Percentiles rank a stretch among this genome's conserved stretches.
Conservation (phyloP, 495 filamentous ascomycete genomes). For the Bathelium albidoporum region DNA sequence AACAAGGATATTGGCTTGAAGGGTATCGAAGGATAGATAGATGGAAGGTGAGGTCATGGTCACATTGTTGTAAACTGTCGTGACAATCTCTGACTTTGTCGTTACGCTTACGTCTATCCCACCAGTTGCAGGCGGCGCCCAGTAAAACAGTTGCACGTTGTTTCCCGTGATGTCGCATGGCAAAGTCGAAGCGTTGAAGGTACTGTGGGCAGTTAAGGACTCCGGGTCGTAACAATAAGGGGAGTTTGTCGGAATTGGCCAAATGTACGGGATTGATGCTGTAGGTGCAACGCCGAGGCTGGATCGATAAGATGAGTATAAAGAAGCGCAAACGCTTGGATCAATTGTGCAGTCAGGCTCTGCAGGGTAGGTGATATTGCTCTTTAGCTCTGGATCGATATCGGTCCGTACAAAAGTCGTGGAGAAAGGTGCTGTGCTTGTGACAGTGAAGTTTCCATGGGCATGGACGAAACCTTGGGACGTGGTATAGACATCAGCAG, state of each 20-base stretch:
- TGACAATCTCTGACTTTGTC: not conserved
- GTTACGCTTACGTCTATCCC: not conserved
- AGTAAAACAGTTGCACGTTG: constrained; percentile 11
- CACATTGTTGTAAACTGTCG: not conserved
- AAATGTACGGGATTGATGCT: not conserved
- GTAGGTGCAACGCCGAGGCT: not conserved
- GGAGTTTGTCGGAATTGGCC: not conserved
- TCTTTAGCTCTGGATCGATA: not conserved
- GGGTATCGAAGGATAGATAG: not conserved
- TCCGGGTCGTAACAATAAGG: not conserved
- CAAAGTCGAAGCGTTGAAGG: not conserved
- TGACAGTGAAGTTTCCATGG: not conserved
- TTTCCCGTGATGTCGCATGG: constrained; percentile 9
- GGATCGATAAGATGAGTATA: not conserved
- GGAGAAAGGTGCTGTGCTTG: not conserved
- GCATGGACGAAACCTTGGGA: not conserved
- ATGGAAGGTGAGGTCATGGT: constrained; percentile 1
- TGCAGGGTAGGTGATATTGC: not conserved
- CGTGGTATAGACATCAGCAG: not conserved
- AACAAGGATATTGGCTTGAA: not conserved
- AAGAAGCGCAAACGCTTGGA: not conserved
- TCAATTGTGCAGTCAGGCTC: not conserved
- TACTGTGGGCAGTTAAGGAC: not conserved
- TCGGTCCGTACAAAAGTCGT: not conserved
- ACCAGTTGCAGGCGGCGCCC: constrained; percentile 2